Evolutionary conservation across 768 basidiomycete species (phyloP), one percentile per base, ranked within the genome.

Genomic region (Pulveroboletus sp.): DNA sequence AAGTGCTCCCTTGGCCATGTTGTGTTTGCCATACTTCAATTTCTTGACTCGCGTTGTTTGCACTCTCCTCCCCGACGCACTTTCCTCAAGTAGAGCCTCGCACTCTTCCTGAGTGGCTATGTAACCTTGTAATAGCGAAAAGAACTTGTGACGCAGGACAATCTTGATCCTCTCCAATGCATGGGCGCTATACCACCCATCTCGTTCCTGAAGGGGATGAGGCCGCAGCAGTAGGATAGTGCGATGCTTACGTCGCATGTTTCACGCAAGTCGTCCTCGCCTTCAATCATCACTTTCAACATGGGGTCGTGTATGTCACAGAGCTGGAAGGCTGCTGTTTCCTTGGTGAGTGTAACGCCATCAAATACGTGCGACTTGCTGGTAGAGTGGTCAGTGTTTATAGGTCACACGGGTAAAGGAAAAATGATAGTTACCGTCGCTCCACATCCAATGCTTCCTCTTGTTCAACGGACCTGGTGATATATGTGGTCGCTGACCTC

Each of bases 301-400:
- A 93, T 85, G 6, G 85, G 82, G 63, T 99, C 96, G 7, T 76
- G 70, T 55, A 99, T 88, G 65, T 99, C 96, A 65, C 89, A 89
- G 6, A 99, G 75, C 67, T 98, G 96, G 71, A 91, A 99, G 16
- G 92, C 89, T 2, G 92, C 93, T 0, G 90, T 87, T 65, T 95
- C 89, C 58, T 86, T 84, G 38, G 85, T 82, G 39, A 92, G 68
- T 7, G 79, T 80, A 50, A 80, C 64, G 0, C 95, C 96, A 64
- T 99, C 92, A 57, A 98, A 99, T 27, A 93, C 77, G 64, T 98
- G 92, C 0, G 86, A 86, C 58, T 73, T 76, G 54, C 83, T 83
- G 48, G 52, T 35, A 36, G 17, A 31, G 6, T n/a, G n/a, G 6
- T 9, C 11, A 36, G 4, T 6, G 23, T 41, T n/a, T 32, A 47